Base-by-base conservation (phyloP, 2,329 filamentous ascomycete genomes). In the Sporothrix dimorphospora region DNA sequence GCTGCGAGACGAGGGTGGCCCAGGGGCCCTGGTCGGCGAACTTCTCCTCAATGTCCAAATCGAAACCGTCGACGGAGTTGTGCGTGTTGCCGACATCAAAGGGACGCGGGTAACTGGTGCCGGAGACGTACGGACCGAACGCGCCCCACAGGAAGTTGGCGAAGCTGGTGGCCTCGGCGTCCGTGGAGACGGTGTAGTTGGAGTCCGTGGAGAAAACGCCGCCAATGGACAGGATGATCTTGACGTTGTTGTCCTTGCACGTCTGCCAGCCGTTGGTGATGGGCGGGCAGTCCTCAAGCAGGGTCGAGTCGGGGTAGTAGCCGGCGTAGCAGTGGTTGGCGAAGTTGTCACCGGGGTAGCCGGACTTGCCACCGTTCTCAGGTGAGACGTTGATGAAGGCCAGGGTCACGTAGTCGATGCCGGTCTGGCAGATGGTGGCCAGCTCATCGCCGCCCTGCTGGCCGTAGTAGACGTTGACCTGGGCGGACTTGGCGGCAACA, bases 211-310 rank as follows among this genome's bases (percentile, higher is more conserved):
- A 72, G 65, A 75, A 80, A 12, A 74, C 86, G 53, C 90, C 89
- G 59, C 90, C 90, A 63, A 92, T 84, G 14, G 89, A 91, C 34
- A 91, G 82, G 55, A 91, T 79, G 69, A 92, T 85, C 74, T 89
- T 91, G 81, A 90, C 91, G 71, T 85, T 85, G 71, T 85, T 79
- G 4, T 78, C 74, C 78, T 91, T 88, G 79, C 89, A 92, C 38
- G 82, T 76, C 59, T 78, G 74, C 70, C 82, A 79, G 47, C 81
- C 81, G 21, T 75, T 75, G 19, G 78, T 77, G 68, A 83, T 79
- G 66, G 72, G 73, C 19, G 76, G 78, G 74, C 82, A 83, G 21
- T 75, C 72, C 47, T 72, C 75, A 0, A 81, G 78, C 40, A 83
- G 79, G 38, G 75, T 73, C 12, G 82, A 81, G 27, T 75, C 70